phyloP scores from a whole-genome alignment of 345 rosid species.

The Gossypium stocksii region DNA sequence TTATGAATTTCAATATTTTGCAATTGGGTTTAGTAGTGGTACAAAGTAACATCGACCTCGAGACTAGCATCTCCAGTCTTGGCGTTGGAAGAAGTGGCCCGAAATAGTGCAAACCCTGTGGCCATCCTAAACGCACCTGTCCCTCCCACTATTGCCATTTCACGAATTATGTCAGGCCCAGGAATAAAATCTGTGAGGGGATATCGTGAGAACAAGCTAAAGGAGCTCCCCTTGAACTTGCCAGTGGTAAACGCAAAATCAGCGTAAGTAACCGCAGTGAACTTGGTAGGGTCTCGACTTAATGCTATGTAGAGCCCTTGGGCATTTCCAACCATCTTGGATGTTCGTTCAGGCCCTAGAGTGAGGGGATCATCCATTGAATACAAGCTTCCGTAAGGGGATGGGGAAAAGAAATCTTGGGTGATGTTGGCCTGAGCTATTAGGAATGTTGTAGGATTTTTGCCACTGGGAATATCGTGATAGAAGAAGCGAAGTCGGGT shows the following conservation, averaged over 20 bases:
- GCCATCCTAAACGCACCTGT: constrained; percentile 47
- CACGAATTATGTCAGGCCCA: not conserved
- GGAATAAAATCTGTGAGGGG: constrained; percentile 22
- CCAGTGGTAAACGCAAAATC: constrained; percentile 44
- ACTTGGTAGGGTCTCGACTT: not conserved
- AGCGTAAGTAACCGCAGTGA: constrained; percentile 27
- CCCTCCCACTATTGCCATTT: constrained; percentile 18
- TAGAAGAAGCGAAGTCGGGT: not conserved
- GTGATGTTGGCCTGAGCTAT: not conserved
- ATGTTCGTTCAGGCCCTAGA: not conserved
- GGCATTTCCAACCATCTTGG: not conserved
- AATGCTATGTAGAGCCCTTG: not conserved
- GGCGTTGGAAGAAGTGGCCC: constrained; percentile 20
- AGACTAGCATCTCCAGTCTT: constrained; percentile 37
- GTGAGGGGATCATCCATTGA: not conserved
- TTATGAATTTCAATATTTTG: too few species aligned
- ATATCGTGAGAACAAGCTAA: constrained; percentile 42
- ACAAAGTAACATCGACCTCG: constrained; percentile 30
- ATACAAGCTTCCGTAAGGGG: not conserved
- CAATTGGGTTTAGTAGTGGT: constrained; percentile 17
- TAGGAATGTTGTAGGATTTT: not conserved
- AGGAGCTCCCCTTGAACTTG: constrained; percentile 41
- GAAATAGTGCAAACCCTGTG: constrained; percentile 32
- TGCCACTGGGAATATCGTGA: not conserved
- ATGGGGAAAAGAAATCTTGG: not conserved